phyloP scores from a whole-genome alignment of 2,329 filamentous ascomycete genomes.

The Zymoseptoria brevis region DNA sequence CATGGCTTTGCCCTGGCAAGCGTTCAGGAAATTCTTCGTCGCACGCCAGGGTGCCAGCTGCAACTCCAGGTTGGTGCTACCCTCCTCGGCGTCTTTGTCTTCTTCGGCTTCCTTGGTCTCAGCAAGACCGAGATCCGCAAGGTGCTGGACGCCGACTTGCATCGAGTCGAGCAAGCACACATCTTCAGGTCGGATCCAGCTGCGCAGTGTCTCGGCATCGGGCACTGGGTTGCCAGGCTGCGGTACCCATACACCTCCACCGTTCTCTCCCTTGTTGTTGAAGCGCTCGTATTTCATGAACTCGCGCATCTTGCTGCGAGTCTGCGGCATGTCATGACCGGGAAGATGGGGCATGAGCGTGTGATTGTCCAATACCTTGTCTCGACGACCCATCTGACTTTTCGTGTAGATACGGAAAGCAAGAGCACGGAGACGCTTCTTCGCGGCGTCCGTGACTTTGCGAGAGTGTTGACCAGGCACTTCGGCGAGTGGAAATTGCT shows the following conservation, averaged over 20 bases:
- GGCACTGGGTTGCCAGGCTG: slow-evolving; percentile 64
- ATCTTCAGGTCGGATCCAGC: slow-evolving; percentile 91
- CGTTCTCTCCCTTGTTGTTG: slow-evolving; percentile 54
- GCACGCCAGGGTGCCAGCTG: slow-evolving; percentile 94
- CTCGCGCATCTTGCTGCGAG: slow-evolving; percentile 92
- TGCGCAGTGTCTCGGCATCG: slow-evolving; percentile 70
- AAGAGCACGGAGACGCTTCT: slow-evolving; percentile 94
- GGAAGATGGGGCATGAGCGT: slow-evolving; percentile 64
- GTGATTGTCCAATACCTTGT: slow-evolving; percentile 63
- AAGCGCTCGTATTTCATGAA: slow-evolving; percentile 89
- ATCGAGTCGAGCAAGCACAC: slow-evolving; percentile 92
- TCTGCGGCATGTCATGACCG: slow-evolving; percentile 89
- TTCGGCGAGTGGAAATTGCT: slow-evolving; percentile 85
- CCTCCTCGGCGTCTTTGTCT: slow-evolving; percentile 54
- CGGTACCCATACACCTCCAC: slow-evolving; percentile 70
- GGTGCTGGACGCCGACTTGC: slow-evolving; percentile 87
- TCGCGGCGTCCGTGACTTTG: slow-evolving; percentile 93
- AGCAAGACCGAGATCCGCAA: slow-evolving; percentile 84
- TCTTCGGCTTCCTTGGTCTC: slow-evolving; percentile 54
- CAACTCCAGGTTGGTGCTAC: slow-evolving; percentile 69
- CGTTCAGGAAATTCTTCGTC: slow-evolving; percentile 92
- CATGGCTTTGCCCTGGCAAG: slow-evolving; percentile 93
- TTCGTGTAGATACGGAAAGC: slow-evolving; percentile 81
- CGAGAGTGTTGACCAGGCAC: slow-evolving; percentile 89
- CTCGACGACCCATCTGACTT: slow-evolving; percentile 63